Evolutionary conservation across 1,284 basidiomycete genomes (phyloP), one percentile per base, ranked within the genome.

Genomic region (Moniliella sp.): DNA sequence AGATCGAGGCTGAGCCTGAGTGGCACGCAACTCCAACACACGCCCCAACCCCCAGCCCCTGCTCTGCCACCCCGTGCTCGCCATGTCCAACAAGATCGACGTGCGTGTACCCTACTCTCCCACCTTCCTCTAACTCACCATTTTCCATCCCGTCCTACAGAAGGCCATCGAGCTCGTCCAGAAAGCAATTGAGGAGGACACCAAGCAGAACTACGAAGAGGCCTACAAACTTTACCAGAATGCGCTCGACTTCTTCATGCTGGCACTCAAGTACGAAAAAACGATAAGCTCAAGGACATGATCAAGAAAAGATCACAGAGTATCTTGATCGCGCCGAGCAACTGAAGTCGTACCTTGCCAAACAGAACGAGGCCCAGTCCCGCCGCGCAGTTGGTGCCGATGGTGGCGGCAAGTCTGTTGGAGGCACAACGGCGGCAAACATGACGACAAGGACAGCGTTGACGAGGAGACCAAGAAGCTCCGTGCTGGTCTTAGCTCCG

Each of bases 181-280:
- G 64, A 73, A 74, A 48, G 88, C 88, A 33, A 93, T 94, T 61
- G 84, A 93, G 46, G 79, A 82, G 49, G 88, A 97, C 66, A 70
- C 72, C 46, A 84, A 84, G 61, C 77, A 81, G 63, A 82, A 93
- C 64, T 97, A 93, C 64, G 66, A 72, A 27, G 83, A 88, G 57
- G 84, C 86, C 12, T 88, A 82, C 71, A 86, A 81, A 66, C 74
- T 76, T 47, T 64, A 56, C 35, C 78, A 80, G 66, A 91, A 94
- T 68, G 72, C 82, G 3, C 70, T 97, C 37, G 88, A 97, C 61
- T 97, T 91, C 64, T 97, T 97, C 62, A 84, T 94, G 78, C 77
- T 94, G 64, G 72, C 72, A 4, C 69, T n/a, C n/a, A n/a, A n/a
- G n/a, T n/a, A n/a, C n/a, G n/a, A n/a, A 88, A 82, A 72, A 94